phyloP scores from a whole-genome alignment of 371 early-diverging fungal genomes.

The Apophysomyces ossiformis region DNA sequence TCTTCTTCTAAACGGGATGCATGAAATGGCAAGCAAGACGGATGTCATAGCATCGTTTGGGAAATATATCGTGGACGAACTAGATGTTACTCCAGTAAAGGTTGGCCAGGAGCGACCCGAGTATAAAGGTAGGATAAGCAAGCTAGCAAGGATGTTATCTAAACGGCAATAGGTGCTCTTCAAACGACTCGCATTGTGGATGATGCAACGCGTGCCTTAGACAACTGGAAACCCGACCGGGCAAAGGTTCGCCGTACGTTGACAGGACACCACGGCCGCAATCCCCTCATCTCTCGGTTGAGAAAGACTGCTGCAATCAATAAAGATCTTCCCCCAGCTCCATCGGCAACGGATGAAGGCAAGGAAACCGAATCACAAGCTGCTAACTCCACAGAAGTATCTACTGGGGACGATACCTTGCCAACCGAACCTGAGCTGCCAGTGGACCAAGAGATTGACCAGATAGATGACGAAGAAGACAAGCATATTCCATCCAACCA shows the following conservation, averaged over 20 bases:
- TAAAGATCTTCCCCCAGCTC: slow-evolving; percentile 30
- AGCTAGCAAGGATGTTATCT: neutral
- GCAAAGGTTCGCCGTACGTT: slow-evolving; percentile 39
- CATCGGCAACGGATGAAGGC: slow-evolving; percentile 4
- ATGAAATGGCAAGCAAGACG: slow-evolving; percentile 47
- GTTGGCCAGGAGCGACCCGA: slow-evolving; percentile 27
- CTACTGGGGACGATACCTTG: neutral
- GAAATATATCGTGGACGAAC: slow-evolving; percentile 49
- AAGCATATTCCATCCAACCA: neutral
- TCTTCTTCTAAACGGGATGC: slow-evolving; percentile 45
- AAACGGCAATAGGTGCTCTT: slow-evolving; percentile 15
- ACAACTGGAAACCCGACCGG: slow-evolving; percentile 41
- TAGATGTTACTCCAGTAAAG: slow-evolving; percentile 40
- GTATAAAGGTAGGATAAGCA: slow-evolving; percentile 24
- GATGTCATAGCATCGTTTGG: slow-evolving; percentile 47
- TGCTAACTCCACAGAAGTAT: slow-evolving; percentile 3
- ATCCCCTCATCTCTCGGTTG: slow-evolving; percentile 28
- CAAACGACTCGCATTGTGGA: slow-evolving; percentile 39
- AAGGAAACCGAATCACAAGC: neutral
- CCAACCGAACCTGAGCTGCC: neutral
- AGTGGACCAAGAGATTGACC: neutral
- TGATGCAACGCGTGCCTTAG: slow-evolving; percentile 32
- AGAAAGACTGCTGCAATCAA: slow-evolving; percentile 6
- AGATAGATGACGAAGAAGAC: slow-evolving; percentile 11
- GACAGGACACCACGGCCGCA: slow-evolving; percentile 41